Evolutionary conservation across 371 early-diverging fungal genomes (phyloP), one percentile per base, ranked within the genome.

Genomic region (Syncephalastrum monosporum): DNA sequence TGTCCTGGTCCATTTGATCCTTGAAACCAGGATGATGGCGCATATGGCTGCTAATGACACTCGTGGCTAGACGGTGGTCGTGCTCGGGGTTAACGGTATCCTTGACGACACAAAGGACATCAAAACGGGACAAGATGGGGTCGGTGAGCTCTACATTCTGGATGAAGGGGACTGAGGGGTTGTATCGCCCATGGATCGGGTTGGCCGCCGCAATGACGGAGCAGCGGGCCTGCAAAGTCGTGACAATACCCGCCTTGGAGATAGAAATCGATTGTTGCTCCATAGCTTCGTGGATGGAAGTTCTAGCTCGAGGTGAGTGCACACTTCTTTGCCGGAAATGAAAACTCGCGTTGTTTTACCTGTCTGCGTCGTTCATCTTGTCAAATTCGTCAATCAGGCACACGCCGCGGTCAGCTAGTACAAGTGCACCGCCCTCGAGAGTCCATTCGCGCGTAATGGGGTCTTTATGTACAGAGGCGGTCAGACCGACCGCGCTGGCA

Each of bases 71-170:
- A 29, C 81, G 75, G 65, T 91, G 91, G 75, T 99, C 99, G 48
- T 81, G 76, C 10, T 88, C 84, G 2, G 92, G 88, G 65, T 98
- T 95, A 14, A 94, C 91, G 13, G 75, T 82, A 72, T 99, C 99
- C 68, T 93, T 89, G 38, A 99, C 95, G 4, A 99, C 98, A 69
- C 98, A 99, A 1, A 99, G 84, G n/a, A 99, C 87, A 79, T 99
- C 99, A 71, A 99, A 99, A 75, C 99, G 93, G 25, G 99, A 98
- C 64, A 99, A 72, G 61, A 99, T 99, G 17, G 99, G 99, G 67
- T 99, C 99, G 1, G 95, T 95, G 55, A 99, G 82, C 65, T 99
- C 96, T n/a, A 99, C 99, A 74, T 99, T 99, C 72, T 97, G 93
- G 42, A 92, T 86, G 62, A 99, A 96, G 1, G 97, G 91, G 19